A percentile compares a stretch with the other conserved stretches of the same genome.
Evolutionary conservation across 305 asterid genomes (phyloP).

Genomic region (Fraxinus sp.): DNA sequence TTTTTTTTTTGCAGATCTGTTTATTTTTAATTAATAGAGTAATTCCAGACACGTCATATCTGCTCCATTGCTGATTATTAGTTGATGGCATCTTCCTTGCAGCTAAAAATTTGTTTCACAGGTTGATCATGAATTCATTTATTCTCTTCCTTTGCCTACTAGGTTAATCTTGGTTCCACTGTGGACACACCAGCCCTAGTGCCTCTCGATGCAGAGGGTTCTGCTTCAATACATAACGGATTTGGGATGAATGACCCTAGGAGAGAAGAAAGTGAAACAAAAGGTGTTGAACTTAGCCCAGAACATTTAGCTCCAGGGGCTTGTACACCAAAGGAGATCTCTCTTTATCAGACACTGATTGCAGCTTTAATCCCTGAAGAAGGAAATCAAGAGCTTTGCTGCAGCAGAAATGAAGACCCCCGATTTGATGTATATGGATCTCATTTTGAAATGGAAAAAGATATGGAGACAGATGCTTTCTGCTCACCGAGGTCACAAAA

Average conservation of each 20-base stretch:
- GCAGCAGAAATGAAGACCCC: slow-evolving; percentile 46
- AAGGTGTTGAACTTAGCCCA: slow-evolving; percentile 47
- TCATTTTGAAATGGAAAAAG: slow-evolving; percentile 51
- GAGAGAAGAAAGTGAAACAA: slow-evolving; percentile 51
- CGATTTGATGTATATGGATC: slow-evolving; percentile 48
- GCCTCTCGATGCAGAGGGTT: slow-evolving; percentile 53
- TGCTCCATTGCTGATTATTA: not conserved
- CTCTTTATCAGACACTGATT: slow-evolving; percentile 75
- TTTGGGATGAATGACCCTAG: slow-evolving; percentile 45
- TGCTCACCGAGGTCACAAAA: slow-evolving; percentile 41
- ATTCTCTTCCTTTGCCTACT: slow-evolving; percentile 18
- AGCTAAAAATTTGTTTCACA: not conserved
- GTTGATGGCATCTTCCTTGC: not conserved
- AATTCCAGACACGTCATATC: not conserved
- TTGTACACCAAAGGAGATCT: slow-evolving; percentile 45
- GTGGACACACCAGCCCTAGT: slow-evolving; percentile 39
- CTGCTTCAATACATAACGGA: slow-evolving; percentile 40
- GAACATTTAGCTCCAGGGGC: slow-evolving; percentile 47
- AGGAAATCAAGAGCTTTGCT: slow-evolving; percentile 44
- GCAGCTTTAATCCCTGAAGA: slow-evolving; percentile 86
- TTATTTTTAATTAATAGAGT: not conserved
- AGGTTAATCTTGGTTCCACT: slow-evolving; percentile 51
- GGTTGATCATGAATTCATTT: slow-evolving; percentile 7
- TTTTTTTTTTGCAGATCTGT: not conserved
- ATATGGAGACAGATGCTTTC: slow-evolving; percentile 44